Evolutionary conservation across 148 eudicot genomes (phyloP).

Genomic region (Chenopodium album): DNA sequence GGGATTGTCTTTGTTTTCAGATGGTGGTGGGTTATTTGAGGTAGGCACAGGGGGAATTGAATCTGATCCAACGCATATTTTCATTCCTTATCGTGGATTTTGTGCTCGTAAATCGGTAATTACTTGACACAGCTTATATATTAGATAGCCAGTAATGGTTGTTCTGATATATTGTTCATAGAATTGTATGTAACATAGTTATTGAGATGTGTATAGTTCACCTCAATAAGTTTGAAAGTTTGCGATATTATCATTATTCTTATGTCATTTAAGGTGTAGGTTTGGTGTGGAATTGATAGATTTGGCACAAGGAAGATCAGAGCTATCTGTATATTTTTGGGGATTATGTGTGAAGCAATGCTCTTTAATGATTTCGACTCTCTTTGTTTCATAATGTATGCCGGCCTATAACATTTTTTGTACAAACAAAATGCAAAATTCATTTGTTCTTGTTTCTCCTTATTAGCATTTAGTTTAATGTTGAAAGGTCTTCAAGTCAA

Average conservation of each 20-base stretch:
- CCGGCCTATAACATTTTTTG: no score
- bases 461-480: no score
- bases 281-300: neutral
- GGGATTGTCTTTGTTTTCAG: neutral
- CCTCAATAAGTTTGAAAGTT: no score
- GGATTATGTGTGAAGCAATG: neutral
- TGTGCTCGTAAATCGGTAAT: slow-evolving; percentile 65
- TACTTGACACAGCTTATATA: neutral
- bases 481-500: no score
- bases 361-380: neutral
- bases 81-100: slow-evolving; percentile 39
- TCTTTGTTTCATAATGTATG: no score
- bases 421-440: no score
- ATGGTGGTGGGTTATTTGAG: slow-evolving; percentile 22
- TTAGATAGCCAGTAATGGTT: neutral
- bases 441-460: no score
- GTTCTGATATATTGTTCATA: neutral
- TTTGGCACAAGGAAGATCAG: neutral
- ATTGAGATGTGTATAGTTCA: no score
- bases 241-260: neutral
- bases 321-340: neutral
- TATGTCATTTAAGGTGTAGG: neutral
- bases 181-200: neutral
- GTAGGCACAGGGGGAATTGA: slow-evolving; percentile 23
- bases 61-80: slow-evolving; percentile 37